Evolutionary conservation across 139 green algal species (phyloP).

Genomic region (Tetraselmis chui): DNA sequence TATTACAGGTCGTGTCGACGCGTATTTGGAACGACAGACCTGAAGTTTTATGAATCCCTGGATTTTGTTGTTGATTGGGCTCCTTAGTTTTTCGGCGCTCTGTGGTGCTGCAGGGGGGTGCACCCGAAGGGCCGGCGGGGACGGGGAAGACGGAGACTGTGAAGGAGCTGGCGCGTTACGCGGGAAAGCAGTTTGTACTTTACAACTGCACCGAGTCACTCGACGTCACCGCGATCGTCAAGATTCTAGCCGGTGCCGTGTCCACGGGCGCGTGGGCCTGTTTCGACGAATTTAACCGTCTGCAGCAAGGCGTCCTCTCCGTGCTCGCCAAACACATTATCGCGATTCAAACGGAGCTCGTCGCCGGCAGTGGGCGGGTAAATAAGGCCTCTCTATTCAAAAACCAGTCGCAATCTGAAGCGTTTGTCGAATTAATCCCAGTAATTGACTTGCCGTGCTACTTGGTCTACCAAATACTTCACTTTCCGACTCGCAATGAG

Average conservation of each 20-base stretch:
- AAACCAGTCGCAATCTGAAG: no score
- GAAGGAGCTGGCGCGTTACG: constrained; percentile 21
- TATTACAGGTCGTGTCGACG: no score
- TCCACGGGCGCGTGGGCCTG: constrained; percentile 33
- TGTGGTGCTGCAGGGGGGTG: background rate
- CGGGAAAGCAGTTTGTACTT: constrained; percentile 24
- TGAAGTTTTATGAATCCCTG: no score
- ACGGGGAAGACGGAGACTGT: constrained; percentile 37
- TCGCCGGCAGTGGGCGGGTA: constrained; percentile 1
- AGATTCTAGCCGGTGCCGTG: constrained; percentile 23
- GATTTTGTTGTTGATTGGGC: no score
- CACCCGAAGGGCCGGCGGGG: constrained; percentile 17
- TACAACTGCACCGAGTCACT: constrained; percentile 41
- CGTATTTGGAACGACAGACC: no score
- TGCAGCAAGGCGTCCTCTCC: constrained; percentile 27
- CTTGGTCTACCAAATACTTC: no score
- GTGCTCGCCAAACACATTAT: constrained; percentile 40
- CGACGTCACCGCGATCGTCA: constrained; percentile 36
- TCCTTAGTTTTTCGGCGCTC: no score
- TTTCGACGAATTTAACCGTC: constrained; percentile 47
- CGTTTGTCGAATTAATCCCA: no score
- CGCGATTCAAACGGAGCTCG: constrained; percentile 28
- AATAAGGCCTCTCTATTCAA: no score
- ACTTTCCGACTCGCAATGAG: no score
- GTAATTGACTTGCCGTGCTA: no score